phyloP scores from a whole-genome alignment of 805 yeast species.

The Candida fluviatilis region DNA sequence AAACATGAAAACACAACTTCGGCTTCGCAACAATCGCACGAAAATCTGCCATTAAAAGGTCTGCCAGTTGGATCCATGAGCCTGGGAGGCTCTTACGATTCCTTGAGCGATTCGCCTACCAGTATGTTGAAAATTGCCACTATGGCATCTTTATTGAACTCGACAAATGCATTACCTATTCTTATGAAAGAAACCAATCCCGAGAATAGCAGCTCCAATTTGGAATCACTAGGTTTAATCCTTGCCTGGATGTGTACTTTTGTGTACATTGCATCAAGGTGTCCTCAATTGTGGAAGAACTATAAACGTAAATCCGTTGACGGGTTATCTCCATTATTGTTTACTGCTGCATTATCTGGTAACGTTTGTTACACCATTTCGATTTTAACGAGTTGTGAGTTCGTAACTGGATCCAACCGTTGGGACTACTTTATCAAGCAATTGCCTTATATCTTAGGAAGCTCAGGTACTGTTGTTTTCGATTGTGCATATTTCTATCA shows the following conservation, averaged over 20 bases:
- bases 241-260: conserved; percentile 79
- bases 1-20: no score
- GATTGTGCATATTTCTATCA: conserved; percentile 72
- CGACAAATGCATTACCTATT: conserved; percentile 13
- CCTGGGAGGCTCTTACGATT: conserved; percentile 13
- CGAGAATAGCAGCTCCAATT: not conserved
- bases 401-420: conserved; percentile 19
- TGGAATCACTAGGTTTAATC: conserved; percentile 13
- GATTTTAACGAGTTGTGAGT: conserved; percentile 62
- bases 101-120: conserved; percentile 4
- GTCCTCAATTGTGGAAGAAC: conserved; percentile 83
- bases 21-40: not conserved
- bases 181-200: not conserved
- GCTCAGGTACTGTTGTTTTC: conserved; percentile 79
- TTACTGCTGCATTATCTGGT: conserved; percentile 74
- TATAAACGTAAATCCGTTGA: conserved; percentile 75
- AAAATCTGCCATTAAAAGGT: not conserved
- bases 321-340: conserved; percentile 78
- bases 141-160: conserved; percentile 7
- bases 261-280: conserved; percentile 71
- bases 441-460: conserved; percentile 78
- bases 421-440: conserved; percentile 57
- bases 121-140: conserved; percentile 5
- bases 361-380: conserved; percentile 74
- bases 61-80: conserved; percentile 8